Evolutionary conservation across 345 rosid species (phyloP), one percentile per base, ranked within the genome.

Genomic region (Gossypium thurberi): DNA sequence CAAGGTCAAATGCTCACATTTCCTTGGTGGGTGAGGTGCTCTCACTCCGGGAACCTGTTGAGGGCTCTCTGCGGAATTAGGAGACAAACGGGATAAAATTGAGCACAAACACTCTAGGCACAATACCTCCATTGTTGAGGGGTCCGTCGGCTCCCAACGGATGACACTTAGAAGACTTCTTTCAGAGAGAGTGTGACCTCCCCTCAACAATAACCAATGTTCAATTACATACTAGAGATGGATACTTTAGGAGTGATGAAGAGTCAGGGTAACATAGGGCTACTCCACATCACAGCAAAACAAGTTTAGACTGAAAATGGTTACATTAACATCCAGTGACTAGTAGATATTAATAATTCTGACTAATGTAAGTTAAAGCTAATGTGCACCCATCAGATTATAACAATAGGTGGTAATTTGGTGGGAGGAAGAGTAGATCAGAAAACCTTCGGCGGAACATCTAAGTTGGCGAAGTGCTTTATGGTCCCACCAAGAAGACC

Each of bases 401-500:
- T 42, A 23, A 58, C 17, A 23, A 58, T 25, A 72, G 60, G 12
- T 0, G n/a, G 42, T 18, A 71, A 43, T 57, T 48, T 23, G 21
- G 17, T 23, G 56, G 42, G 14, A 58, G 46, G 67, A 66, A 79
- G 69, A 71, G 47, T 75, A 77, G 67, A 70, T 78, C 13, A 70
- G 18, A 83, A 84, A 82, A 94, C 98, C 97, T 89, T 94, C 70
- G 99, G 96, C 42, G 98, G 92, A 76, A 86, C 89, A 52, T 83
- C 86, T 63, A 77, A 75, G 51, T 80, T 64, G 75, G 74, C 87
- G 80, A 94, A 89, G 72, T 92, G 87, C 82, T 80, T 87, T 77
- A 94, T 84, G 74, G 92, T 89, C 74, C 98, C 98, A 77, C 99
- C 98, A 82, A 94, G 99, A 78, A 94, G 84, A 78, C 99, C 99